Percentiles rank a stretch among this genome's conserved stretches.
phyloP scores from a whole-genome alignment of 1,284 basidiomycete genomes.

The Uromyces viciae-fabae region DNA sequence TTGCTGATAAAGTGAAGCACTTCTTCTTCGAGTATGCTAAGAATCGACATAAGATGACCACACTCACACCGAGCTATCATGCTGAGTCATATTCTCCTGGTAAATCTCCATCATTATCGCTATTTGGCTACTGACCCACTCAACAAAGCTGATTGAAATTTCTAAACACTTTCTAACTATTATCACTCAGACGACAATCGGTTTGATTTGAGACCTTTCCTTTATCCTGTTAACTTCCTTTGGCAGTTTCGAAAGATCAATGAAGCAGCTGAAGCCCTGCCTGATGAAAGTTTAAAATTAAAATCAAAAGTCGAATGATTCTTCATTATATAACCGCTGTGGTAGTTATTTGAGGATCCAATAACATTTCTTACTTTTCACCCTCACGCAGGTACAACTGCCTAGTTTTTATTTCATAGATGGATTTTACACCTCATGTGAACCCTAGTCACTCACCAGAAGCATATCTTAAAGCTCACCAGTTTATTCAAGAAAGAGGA shows the following conservation, averaged over 20 bases:
- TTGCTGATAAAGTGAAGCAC: constrained; percentile 42
- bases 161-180: neutral
- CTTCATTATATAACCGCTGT: neutral
- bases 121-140: neutral
- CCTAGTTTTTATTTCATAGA: neutral
- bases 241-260: constrained; percentile 43
- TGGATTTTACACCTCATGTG: neutral
- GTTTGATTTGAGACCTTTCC: constrained; percentile 43
- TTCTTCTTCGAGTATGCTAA: constrained; percentile 43
- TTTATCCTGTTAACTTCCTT: constrained; percentile 40
- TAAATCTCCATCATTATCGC: neutral
- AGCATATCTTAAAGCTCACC: neutral
- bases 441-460: neutral
- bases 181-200: constrained; percentile 36
- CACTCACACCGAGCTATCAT: constrained; percentile 44
- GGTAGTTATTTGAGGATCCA: neutral
- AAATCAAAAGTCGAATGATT: constrained; percentile 42
- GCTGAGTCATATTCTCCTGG: constrained; percentile 42
- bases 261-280: constrained; percentile 26
- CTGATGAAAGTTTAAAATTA: constrained; percentile 40
- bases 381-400: neutral
- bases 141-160: neutral
- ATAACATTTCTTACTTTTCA: neutral
- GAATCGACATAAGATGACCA: constrained; percentile 45
- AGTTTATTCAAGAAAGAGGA: neutral